A percentile compares a stretch with the other conserved stretches of the same genome.
These are phyloP conservation scores for Tetrapisispora taiwanensis DNA, from an alignment of 805 yeast species.

Conservation along the genomic window DNA sequence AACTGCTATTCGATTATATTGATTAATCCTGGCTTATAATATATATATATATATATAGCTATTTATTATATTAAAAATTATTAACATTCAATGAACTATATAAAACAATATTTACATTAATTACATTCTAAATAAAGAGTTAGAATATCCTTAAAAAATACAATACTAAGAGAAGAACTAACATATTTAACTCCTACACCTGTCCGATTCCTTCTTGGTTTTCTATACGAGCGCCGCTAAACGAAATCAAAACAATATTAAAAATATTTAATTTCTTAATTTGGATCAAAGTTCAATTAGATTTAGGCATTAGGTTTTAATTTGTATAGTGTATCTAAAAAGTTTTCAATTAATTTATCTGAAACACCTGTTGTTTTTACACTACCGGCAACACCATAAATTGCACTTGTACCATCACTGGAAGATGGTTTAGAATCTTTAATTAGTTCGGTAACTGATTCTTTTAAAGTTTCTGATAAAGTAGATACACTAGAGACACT, in stretches of 20 bases:
- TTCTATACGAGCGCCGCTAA: neutral
- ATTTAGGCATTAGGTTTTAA: conserved; percentile 16
- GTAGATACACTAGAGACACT: conserved; percentile 53
- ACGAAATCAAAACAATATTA: neutral
- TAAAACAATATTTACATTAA: too few species aligned
- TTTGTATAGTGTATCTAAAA: conserved; percentile 73
- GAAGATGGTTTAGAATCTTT: conserved; percentile 22
- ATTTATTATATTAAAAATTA: too few species aligned
- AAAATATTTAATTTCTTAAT: neutral
- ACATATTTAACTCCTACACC: too few species aligned
- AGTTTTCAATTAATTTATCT: conserved; percentile 65
- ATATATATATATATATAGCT: too few species aligned
- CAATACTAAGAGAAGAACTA: too few species aligned
- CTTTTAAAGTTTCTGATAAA: conserved; percentile 43
- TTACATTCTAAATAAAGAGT: too few species aligned
- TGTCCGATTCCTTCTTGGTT: neutral
- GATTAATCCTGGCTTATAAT: too few species aligned
- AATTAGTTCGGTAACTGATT: conserved; percentile 35
- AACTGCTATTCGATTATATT: too few species aligned
- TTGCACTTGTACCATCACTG: conserved; percentile 66
- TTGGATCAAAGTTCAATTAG: too few species aligned
- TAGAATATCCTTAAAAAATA: too few species aligned
- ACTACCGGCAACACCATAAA: conserved; percentile 94
- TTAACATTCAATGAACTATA: too few species aligned
- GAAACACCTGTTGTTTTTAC: conserved; percentile 76